Evolutionary conservation across 257 asterid genomes (phyloP), one percentile per base, ranked within the genome.

Genomic region (Pogostemon cablin): DNA sequence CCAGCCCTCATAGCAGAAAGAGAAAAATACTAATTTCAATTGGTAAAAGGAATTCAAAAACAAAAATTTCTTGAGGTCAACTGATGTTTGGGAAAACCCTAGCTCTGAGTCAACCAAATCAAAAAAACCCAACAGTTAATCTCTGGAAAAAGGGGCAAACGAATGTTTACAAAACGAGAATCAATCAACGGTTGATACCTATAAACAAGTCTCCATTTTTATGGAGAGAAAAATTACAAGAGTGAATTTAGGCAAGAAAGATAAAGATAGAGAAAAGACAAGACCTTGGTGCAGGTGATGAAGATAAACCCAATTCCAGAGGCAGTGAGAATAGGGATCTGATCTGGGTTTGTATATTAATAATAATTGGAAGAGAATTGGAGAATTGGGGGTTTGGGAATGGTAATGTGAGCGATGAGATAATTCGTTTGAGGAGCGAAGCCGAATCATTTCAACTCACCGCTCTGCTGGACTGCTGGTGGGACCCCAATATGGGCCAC

Each of bases 21-120:
- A 17, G 43, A 5, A 75, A 77, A 65, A 56, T 54, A 67, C 70
- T 64, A 76, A 67, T 44, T 63, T 59, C 68, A 56, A 78, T 70
- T 37, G 57, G 37, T 25, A 71, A 69, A 54, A 17, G 3, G 64
- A 64, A 77, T 25, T 56, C 44, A 69, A 68, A 43, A 71, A 54
- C 64, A 60, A 54, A 72, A 62, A 62, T 9, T 55, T 68, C 42
- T 48, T 66, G 42, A 9, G 72, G 81, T 75, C 79, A 81, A 65
- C 83, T 71, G 72, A 68, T 25, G 57, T 41, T 6, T 32, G 43
- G 38, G 46, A 44, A 68, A 81, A 74, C 73, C 82, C 86, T 69
- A 79, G 73, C 78, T 75, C 65, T 67, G 68, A 72, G 84, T 63
- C 85, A 75, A 72, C 84, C 76, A 68, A 71, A 67, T 71, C 70